A percentile compares a stretch with the other conserved stretches of the same genome.
Evolutionary conservation across 2,329 filamentous ascomycete species (phyloP).

Genomic region (Colletotrichum sojae): DNA sequence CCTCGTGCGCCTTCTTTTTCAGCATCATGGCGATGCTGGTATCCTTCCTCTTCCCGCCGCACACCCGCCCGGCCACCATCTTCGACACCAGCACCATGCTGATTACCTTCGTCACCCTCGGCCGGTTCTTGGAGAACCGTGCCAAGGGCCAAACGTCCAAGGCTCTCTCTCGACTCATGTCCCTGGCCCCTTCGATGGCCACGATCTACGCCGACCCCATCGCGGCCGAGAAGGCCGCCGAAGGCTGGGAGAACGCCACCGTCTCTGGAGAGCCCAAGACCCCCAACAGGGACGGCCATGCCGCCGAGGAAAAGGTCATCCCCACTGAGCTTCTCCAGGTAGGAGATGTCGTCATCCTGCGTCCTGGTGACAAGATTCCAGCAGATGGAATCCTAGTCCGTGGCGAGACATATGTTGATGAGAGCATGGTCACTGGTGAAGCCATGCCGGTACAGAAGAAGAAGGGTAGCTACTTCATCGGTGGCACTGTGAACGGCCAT

Average conservation of each 20-base stretch:
- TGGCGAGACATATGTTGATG: conserved; percentile 94
- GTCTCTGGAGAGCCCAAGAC: conserved; percentile 61
- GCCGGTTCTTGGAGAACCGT: conserved; percentile 91
- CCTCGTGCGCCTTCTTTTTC: conserved; percentile 96
- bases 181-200: conserved; percentile 94
- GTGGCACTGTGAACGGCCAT: conserved; percentile 94
- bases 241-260: conserved; percentile 75
- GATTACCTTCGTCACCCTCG: conserved; percentile 93
- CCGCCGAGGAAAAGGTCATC: conserved; percentile 86
- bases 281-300: conserved; percentile 65
- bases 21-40: conserved; percentile 90
- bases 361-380: conserved; percentile 96
- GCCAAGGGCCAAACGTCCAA: conserved; percentile 98
- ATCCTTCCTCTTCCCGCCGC: conserved; percentile 80
- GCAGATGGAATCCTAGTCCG: conserved; percentile 90
- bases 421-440: conserved; percentile 99
- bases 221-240: conserved; percentile 90
- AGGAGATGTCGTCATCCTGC: conserved; percentile 91
- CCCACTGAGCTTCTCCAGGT: conserved; percentile 95
- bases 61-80: conserved; percentile 86
- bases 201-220: conserved; percentile 97
- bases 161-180: conserved; percentile 94
- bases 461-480: conserved; percentile 84
- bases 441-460: conserved; percentile 95
- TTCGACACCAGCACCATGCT: conserved; percentile 99